phyloP scores from a whole-genome alignment of 2,329 filamentous ascomycete species.

The Fusarium foetens region DNA sequence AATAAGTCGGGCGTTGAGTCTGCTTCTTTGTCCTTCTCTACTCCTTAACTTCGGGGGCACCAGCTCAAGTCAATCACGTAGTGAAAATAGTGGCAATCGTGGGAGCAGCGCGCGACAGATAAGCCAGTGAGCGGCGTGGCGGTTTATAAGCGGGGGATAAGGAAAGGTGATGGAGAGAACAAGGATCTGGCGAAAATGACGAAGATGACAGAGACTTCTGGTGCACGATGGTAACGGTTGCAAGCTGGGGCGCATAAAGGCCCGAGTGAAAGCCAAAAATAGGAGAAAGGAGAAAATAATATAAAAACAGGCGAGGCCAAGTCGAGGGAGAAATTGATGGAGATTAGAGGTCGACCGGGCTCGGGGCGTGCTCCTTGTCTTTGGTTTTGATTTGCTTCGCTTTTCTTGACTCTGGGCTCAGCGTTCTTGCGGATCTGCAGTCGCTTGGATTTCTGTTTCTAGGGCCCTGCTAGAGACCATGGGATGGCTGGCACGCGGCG shows the following conservation, averaged over 20 bases:
- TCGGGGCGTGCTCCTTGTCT: constrained; percentile 36
- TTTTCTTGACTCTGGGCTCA: constrained; percentile 31
- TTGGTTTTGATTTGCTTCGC: constrained; percentile 35
- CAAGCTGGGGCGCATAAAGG: constrained; percentile 7
- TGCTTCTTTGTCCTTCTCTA: background rate
- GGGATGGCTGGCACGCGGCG: constrained; percentile 41
- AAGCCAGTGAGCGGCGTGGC: constrained; percentile 31
- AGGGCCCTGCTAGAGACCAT: constrained; percentile 24
- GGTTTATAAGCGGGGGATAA: constrained; percentile 34
- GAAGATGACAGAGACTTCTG: constrained; percentile 37
- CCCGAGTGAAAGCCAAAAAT: background rate
- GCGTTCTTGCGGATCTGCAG: constrained; percentile 36
- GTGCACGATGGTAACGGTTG: constrained; percentile 21
- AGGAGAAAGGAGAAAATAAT: constrained; percentile 3
- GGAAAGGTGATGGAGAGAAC: constrained; percentile 27
- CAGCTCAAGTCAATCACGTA: constrained; percentile 7
- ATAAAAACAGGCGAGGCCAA: constrained; percentile 17
- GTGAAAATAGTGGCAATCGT: constrained; percentile 14
- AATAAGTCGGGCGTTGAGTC: constrained; percentile 9
- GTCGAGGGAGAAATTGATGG: constrained; percentile 29
- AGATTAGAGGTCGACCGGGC: constrained; percentile 14
- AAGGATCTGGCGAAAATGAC: constrained; percentile 40
- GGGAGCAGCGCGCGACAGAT: constrained; percentile 14
- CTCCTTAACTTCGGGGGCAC: constrained; percentile 21
- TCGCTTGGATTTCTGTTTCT: constrained; percentile 34